Base-by-base conservation (phyloP, 495 filamentous ascomycete genomes). In the Opeltia flavorubescens region DNA sequence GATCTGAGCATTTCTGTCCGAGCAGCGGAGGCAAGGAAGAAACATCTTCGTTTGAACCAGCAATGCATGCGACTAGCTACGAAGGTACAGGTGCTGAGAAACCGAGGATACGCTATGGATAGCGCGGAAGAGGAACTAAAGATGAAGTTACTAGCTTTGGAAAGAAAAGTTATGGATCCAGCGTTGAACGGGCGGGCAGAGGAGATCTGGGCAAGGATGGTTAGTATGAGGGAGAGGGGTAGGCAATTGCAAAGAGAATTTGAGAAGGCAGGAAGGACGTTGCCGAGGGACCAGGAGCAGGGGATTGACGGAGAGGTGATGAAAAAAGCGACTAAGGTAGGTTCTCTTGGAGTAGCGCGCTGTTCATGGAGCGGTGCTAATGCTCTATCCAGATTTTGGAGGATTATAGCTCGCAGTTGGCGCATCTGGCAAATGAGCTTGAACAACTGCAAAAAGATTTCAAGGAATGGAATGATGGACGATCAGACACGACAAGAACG, bases 121-220 rank as follows among this genome's bases (percentile, higher is more conserved):
- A 78, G 81, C 35, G 82, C 87, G 31, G 91, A 99, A 66, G 91
- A 99, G 60, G 80, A 83, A 52, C 63, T 99, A 46, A 86, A 83
- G 70, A 83, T 84, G 63, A 88, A 91, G 63, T 69, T 99, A 27
- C 57, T 77, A 38, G 64, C 69, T 40, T 70, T 99, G 51, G 86
- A 94, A 58, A 77, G 75, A 52, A 65, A 63, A 15, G 75, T 89
- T 13, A 81, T 82, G 46, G 93, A 99, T 64, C 89, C 93, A 2
- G 80, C 79, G 15, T 68, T 95, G 38, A 80, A 72, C 43, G 89
- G 87, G 4, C 68, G 88, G 46, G 78, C 78, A 44, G 91, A 99
- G 63, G 91, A 99, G 67, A 83, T 99, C 42, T 99, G 91, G 91
- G 93, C 91, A 29, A 71, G 93, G 27, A 82, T 99, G 74, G 76